Evolutionary conservation across 768 basidiomycete species (phyloP).

Genomic region (Kwoniella botswanensis): DNA sequence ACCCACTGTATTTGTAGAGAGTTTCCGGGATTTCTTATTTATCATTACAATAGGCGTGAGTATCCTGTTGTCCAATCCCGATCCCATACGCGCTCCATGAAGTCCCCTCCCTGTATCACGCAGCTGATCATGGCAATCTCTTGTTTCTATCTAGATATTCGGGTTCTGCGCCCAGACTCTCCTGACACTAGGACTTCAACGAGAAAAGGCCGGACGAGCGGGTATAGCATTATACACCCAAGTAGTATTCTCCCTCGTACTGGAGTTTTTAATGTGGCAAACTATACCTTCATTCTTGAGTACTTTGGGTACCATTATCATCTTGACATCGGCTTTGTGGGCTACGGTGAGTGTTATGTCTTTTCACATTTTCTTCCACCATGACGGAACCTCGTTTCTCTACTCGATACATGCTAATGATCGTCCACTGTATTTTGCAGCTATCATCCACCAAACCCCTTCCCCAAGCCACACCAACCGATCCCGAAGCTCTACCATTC

Average conservation of each 20-base stretch:
- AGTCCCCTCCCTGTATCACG: no score
- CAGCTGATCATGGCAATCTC: no score
- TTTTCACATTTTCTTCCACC: neutral
- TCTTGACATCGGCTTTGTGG: constrained; percentile 69
- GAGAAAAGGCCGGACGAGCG: constrained; percentile 70
- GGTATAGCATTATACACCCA: constrained; percentile 68
- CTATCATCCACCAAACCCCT: constrained; percentile 6
- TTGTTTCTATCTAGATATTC: constrained; percentile 37
- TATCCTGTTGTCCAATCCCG: neutral
- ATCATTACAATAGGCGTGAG: constrained; percentile 19
- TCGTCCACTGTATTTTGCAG: constrained; percentile 1
- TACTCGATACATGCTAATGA: neutral
- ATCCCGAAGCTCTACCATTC: constrained; percentile 33
- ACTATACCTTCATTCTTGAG: constrained; percentile 67
- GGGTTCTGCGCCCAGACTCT: constrained; percentile 62
- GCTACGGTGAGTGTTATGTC: constrained; percentile 64
- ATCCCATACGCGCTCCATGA: neutral
- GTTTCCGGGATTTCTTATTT: constrained; percentile 13
- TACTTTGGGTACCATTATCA: constrained; percentile 69
- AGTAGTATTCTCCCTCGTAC: constrained; percentile 71
- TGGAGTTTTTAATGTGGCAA: constrained; percentile 72
- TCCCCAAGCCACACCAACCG: constrained; percentile 6
- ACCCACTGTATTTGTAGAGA: constrained; percentile 18
- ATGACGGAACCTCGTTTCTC: neutral
- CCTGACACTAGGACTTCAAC: constrained; percentile 68